Percentiles rank a stretch among this genome's conserved stretches.
phyloP scores from a whole-genome alignment of 768 basidiomycete species.

The Xerocomus brunneocitrinus region DNA sequence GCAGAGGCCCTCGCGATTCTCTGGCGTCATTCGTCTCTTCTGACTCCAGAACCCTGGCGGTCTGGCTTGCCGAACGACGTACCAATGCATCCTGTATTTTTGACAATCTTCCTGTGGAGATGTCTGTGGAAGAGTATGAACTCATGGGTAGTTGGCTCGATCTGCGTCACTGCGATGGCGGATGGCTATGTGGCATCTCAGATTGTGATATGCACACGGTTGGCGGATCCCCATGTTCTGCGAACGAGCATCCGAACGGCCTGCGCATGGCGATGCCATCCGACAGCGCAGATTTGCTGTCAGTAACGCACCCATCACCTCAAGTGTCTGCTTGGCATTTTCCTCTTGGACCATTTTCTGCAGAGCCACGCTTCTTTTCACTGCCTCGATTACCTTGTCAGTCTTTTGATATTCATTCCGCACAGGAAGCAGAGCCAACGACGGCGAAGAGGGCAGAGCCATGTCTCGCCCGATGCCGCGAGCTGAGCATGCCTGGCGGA shows the following conservation, averaged over 20 bases:
- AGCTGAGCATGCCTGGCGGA: slow-evolving; percentile 39
- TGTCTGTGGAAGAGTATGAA: slow-evolving; percentile 48
- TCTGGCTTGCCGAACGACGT: slow-evolving; percentile 40
- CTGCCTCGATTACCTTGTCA: slow-evolving; percentile 25
- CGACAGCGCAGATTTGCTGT: slow-evolving; percentile 16
- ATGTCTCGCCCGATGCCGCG: slow-evolving; percentile 19
- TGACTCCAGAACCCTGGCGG: slow-evolving; percentile 29
- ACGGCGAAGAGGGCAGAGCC: slow-evolving; percentile 11
- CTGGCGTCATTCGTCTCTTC: slow-evolving; percentile 30
- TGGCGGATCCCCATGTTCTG: slow-evolving; percentile 31
- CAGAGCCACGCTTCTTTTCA: slow-evolving; percentile 19
- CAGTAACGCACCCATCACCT: slow-evolving; percentile 1
- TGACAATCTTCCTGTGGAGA: slow-evolving; percentile 25
- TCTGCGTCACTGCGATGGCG: slow-evolving; percentile 15
- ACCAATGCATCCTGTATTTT: slow-evolving; percentile 26
- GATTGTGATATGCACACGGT: slow-evolving; percentile 31
- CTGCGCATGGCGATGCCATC: slow-evolving; percentile 27
- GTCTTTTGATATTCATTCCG: slow-evolving; percentile 12
- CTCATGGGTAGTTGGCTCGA: slow-evolving; percentile 45
- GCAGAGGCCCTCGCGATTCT: slow-evolving; percentile 19
- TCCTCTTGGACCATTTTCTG: slow-evolving; percentile 12
- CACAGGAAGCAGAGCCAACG: slow-evolving; percentile 14
- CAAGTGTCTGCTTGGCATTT: slow-evolving; percentile 6
- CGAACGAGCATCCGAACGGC: slow-evolving; percentile 10
- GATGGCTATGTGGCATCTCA: slow-evolving; percentile 27